Evolutionary conservation across 441 rosid species (phyloP).

Genomic region (Populus hybrid): DNA sequence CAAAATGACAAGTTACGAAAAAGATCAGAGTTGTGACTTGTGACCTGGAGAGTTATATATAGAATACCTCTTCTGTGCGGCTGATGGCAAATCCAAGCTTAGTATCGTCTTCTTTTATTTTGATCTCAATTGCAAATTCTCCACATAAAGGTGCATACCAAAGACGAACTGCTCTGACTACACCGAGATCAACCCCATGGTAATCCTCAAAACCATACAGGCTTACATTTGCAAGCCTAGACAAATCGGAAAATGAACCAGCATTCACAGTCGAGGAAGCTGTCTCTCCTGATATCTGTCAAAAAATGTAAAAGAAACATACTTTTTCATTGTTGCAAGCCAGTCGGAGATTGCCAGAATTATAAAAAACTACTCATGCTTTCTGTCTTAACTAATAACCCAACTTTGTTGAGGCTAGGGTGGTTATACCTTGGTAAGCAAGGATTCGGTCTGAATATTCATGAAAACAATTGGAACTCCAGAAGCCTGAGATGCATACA

Average conservation of each 20-base stretch:
- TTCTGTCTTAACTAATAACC: too few species aligned
- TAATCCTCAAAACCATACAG: constrained; percentile 96
- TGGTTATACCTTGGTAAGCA: constrained; percentile 77
- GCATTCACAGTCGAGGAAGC: constrained; percentile 84
- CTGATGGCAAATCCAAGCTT: constrained; percentile 96
- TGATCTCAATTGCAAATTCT: constrained; percentile 66
- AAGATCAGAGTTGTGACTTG: background rate
- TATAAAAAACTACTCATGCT: background rate
- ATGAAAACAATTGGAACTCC: constrained; percentile 85
- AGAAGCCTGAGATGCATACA: constrained; percentile 68
- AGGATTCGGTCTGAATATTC: constrained; percentile 88
- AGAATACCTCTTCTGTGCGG: constrained; percentile 85
- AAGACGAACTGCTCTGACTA: constrained; percentile 86
- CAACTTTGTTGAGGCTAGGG: background rate
- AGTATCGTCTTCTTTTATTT: constrained; percentile 62
- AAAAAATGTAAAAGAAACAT: background rate
- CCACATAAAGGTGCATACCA: constrained; percentile 83
- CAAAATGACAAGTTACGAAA: background rate
- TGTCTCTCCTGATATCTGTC: constrained; percentile 90
- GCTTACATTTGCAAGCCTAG: constrained; percentile 69
- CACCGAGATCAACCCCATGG: constrained; percentile 94
- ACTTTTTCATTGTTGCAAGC: background rate
- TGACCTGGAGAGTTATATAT: constrained; percentile 17
- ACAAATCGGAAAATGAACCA: constrained; percentile 73
- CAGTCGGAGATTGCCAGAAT: background rate